Evolutionary conservation across 495 filamentous ascomycete genomes (phyloP), one percentile per base, ranked within the genome.

Genomic region (Xylaria intraflava): DNA sequence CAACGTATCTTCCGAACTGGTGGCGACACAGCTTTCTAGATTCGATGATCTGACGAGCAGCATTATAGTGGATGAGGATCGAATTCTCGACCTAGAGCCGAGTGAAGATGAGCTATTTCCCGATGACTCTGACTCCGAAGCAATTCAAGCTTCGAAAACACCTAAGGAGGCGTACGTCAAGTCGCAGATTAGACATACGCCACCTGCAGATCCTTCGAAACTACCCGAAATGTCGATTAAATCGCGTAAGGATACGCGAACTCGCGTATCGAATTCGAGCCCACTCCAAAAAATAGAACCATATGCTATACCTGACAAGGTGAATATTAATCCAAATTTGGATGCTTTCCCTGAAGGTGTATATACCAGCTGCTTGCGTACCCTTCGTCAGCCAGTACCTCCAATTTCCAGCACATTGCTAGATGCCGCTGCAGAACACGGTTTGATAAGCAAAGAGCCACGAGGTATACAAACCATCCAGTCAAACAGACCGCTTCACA

Each of bases 111-210:
- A 78, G 16, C 62, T 74, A 6, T 70, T 72, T 49, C 62, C 67
- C 29, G 77, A 79, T 40, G 77, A 76, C 41, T 78, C 74, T 10
- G 81, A 86, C 50, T 81, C 85, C 43, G 74, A 81, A 33, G 44
- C 61, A 19, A 62, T 71, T 19, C 53, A 23, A 24, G 45, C 29
- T 27, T 43, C 48, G 16, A 53, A 61, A 5, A 6, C 39, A 10
- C 20, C 27, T 16, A 51, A 56, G 8, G 52, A 24, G 14, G n/a
- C 36, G 0, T 30, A 35, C 11, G 11, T 7, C 31, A 54, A 46
- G 11, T 24, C 17, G 20, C n/a, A 46, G 27, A 17, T 10, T 40
- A 5, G 17, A n/a, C 30, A 26, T 29, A 23, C 12, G 30, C 26
- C 43, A 2, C 33, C 8, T 2, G n/a, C 12, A 22, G 19, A 16